A percentile compares a stretch with the other conserved stretches of the same genome.
Conservation (phyloP, 1,284 basidiomycete genomes). For the Microbotryum intermedium region DNA sequence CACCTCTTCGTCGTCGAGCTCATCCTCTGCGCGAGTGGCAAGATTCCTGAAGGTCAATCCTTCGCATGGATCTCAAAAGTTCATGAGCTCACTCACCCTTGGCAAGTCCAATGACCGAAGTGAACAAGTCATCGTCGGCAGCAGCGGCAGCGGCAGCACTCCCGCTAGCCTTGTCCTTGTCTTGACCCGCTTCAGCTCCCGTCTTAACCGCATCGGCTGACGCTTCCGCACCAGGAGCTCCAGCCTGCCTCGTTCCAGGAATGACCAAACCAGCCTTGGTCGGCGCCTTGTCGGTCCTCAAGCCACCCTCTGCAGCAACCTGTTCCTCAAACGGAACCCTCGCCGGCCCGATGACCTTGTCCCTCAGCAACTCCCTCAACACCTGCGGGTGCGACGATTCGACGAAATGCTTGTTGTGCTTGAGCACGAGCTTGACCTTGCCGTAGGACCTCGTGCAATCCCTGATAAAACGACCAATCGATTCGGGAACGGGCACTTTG, state of each 20-base stretch:
- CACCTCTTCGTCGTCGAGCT: constrained; percentile 89
- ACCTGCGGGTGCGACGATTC: constrained; percentile 90
- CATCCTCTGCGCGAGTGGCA: constrained; percentile 51
- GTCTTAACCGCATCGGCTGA: not conserved
- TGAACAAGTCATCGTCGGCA: constrained; percentile 65
- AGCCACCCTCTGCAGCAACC: constrained; percentile 56
- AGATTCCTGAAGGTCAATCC: not conserved
- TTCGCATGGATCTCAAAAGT: not conserved
- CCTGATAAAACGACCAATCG: constrained; percentile 72
- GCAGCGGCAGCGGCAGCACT: not conserved
- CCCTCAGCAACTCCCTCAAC: constrained; percentile 73
- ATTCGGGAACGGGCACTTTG: constrained; percentile 68
- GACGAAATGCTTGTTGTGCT: constrained; percentile 92
- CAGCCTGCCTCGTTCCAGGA: constrained; percentile 55
- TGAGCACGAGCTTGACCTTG: constrained; percentile 92
- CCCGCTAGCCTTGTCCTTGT: constrained; percentile 7
- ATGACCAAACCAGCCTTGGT: constrained; percentile 70
- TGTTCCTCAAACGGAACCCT: constrained; percentile 48
- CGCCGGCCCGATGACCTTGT: constrained; percentile 70
- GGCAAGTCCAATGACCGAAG: constrained; percentile 82
- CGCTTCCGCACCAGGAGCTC: constrained; percentile 18
- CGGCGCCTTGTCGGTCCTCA: constrained; percentile 62
- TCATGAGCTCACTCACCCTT: constrained; percentile 49
- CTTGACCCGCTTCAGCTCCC: constrained; percentile 7
- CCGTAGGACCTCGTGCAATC: constrained; percentile 88